Conservation (phyloP, 2,329 filamentous ascomycete genomes). For the Proliferodiscus dingleyae region DNA sequence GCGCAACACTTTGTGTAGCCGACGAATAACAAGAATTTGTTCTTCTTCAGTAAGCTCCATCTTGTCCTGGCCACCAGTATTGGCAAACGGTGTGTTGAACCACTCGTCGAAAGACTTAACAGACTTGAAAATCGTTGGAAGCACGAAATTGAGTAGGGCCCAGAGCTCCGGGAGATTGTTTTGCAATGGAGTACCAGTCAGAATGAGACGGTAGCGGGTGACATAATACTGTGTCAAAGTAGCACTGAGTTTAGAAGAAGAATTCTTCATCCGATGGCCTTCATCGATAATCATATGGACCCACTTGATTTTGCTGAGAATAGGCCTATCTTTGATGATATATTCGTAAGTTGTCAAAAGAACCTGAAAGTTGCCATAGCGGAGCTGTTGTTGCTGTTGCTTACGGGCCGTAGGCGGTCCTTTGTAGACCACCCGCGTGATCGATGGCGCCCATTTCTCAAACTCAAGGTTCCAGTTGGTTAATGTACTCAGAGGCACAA, state of each 20-base stretch:
- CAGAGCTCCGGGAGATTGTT: slow-evolving; percentile 96
- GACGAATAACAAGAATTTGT: slow-evolving; percentile 94
- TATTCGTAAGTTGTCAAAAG: slow-evolving; percentile 97
- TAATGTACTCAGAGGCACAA: slow-evolving; percentile 91
- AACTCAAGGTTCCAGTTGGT: slow-evolving; percentile 99
- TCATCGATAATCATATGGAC: slow-evolving; percentile 99
- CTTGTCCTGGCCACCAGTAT: slow-evolving; percentile 95
- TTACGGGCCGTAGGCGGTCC: slow-evolving; percentile 86
- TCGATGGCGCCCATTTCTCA: slow-evolving; percentile 93
- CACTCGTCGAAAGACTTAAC: slow-evolving; percentile 98
- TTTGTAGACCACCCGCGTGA: slow-evolving; percentile 91
- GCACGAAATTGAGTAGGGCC: slow-evolving; percentile 96
- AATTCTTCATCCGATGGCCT: slow-evolving; percentile 99
- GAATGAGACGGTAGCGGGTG: slow-evolving; percentile 90
- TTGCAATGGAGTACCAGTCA: slow-evolving; percentile 94
- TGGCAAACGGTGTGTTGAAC: slow-evolving; percentile 99
- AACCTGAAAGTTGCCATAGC: slow-evolving; percentile 92
- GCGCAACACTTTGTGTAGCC: slow-evolving; percentile 93
- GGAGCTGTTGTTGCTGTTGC: slow-evolving; percentile 86
- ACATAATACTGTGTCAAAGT: slow-evolving; percentile 94
- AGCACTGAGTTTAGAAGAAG: slow-evolving; percentile 89
- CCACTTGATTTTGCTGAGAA: slow-evolving; percentile 98
- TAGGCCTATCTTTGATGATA: slow-evolving; percentile 95
- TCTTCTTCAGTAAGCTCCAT: slow-evolving; percentile 99
- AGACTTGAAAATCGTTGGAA: slow-evolving; percentile 98